A percentile compares a stretch with the other conserved stretches of the same genome.
Conservation (phyloP, 2,329 filamentous ascomycete genomes). For the Nemania sp. region DNA sequence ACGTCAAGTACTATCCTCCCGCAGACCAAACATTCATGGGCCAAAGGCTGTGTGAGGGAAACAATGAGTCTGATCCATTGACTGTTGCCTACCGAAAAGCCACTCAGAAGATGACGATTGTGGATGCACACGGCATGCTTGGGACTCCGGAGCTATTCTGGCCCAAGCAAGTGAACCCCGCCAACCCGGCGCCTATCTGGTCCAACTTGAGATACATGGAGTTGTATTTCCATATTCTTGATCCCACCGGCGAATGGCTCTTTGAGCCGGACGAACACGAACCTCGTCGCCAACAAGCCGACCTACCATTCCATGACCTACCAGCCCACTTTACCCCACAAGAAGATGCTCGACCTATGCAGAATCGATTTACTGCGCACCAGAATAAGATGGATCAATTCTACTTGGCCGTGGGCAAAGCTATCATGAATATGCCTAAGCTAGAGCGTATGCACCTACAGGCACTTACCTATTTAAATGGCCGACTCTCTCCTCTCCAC, state of each 20-base stretch:
- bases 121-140: constrained; percentile 28
- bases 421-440: constrained; percentile 32
- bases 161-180: constrained; percentile 15
- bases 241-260: constrained; percentile 30
- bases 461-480: constrained; percentile 25
- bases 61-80: constrained; percentile 13
- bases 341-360: constrained; percentile 16
- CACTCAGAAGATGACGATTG: constrained; percentile 28
- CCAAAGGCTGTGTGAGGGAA: neutral
- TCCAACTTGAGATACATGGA: constrained; percentile 27
- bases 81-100: constrained; percentile 28
- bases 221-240: constrained; percentile 26
- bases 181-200: constrained; percentile 28
- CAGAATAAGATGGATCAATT: constrained; percentile 30
- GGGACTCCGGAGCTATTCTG: constrained; percentile 35
- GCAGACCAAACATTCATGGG: constrained; percentile 18
- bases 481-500: constrained; percentile 15
- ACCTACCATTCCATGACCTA: constrained; percentile 17
- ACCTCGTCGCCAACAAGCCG: constrained; percentile 7
- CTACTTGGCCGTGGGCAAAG: constrained; percentile 23
- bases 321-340: constrained; percentile 2
- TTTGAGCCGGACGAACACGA: constrained; percentile 11
- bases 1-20: constrained; percentile 19
- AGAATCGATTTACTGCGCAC: constrained; percentile 25
- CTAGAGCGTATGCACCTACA: constrained; percentile 17